Conservation (phyloP, 2,329 filamentous ascomycete genomes). For the Colletotrichum musicola region DNA sequence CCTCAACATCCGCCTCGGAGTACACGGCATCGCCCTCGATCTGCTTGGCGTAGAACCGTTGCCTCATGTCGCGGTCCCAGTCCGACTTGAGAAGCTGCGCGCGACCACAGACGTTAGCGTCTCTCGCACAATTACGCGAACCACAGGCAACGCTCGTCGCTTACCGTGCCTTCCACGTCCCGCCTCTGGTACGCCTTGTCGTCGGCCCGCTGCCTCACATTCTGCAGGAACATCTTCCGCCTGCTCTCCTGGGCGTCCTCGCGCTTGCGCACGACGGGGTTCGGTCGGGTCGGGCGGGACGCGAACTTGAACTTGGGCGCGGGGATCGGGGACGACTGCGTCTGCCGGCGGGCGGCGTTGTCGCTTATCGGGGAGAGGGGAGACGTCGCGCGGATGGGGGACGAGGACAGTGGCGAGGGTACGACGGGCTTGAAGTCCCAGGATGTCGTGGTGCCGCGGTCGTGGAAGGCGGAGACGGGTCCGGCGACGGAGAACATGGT, state of each 20-base stretch:
- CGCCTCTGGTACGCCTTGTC: slow-evolving; percentile 71
- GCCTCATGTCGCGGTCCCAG: slow-evolving; percentile 51
- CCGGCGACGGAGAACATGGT: slow-evolving; percentile 57
- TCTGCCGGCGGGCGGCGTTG: slow-evolving; percentile 57
- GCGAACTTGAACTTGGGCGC: slow-evolving; percentile 63
- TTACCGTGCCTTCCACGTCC: slow-evolving; percentile 72
- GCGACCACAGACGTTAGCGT: neutral
- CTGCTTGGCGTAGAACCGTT: slow-evolving; percentile 50
- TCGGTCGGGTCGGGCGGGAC: slow-evolving; percentile 69
- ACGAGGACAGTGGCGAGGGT: slow-evolving; percentile 71
- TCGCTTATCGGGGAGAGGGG: slow-evolving; percentile 58
- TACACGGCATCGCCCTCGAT: slow-evolving; percentile 54
- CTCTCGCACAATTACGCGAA: neutral
- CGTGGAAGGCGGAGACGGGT: slow-evolving; percentile 57
- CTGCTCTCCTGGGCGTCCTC: slow-evolving; percentile 74
- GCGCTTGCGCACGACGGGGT: slow-evolving; percentile 71
- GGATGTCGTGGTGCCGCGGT: slow-evolving; percentile 45
- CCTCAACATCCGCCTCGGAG: slow-evolving; percentile 65
- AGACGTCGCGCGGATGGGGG: slow-evolving; percentile 67
- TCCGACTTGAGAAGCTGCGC: slow-evolving; percentile 51
- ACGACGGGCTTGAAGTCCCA: slow-evolving; percentile 61
- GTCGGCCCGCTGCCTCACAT: slow-evolving; percentile 70
- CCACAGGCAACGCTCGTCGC: too few relatives aligned
- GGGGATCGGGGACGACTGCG: slow-evolving; percentile 60
- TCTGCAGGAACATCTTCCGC: slow-evolving; percentile 77